phyloP scores from a whole-genome alignment of 2,329 filamentous ascomycete genomes.

The Incumbomyces delicatus region DNA sequence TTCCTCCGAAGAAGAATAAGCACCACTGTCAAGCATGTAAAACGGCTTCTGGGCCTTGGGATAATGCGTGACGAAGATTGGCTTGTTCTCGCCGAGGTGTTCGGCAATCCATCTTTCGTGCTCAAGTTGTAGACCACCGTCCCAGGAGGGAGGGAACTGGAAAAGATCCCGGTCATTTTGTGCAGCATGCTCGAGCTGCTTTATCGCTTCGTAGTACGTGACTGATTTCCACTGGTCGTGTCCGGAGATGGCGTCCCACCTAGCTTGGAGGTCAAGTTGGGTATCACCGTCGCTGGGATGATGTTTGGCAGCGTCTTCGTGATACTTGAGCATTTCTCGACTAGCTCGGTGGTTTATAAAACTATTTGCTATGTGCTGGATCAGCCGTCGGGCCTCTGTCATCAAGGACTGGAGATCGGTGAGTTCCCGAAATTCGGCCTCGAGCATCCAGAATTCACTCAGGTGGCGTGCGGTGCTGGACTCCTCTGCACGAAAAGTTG shows the following conservation, averaged over 20 bases:
- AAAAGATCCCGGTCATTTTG: constrained; percentile 46
- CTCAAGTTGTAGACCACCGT: constrained; percentile 70
- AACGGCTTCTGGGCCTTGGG: constrained; percentile 86
- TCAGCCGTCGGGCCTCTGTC: constrained; percentile 67
- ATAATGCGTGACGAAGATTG: constrained; percentile 89
- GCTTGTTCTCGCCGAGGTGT: constrained; percentile 51
- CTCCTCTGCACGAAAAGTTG: constrained; percentile 85
- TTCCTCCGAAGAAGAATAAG: background rate
- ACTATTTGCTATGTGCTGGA: constrained; percentile 36
- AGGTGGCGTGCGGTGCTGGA: constrained; percentile 90
- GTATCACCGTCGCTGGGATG: constrained; percentile 10
- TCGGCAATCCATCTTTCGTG: constrained; percentile 83
- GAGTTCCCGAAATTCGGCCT: constrained; percentile 71
- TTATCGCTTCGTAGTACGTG: constrained; percentile 70
- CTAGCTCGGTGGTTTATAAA: constrained; percentile 29
- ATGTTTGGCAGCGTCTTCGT: constrained; percentile 12
- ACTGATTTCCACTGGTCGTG: constrained; percentile 62
- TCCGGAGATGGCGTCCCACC: constrained; percentile 34
- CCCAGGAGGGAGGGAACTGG: constrained; percentile 59
- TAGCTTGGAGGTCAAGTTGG: constrained; percentile 14
- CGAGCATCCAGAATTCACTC: constrained; percentile 98
- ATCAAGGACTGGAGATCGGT: constrained; percentile 62
- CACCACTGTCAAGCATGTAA: constrained; percentile 53
- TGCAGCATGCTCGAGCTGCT: constrained; percentile 52
- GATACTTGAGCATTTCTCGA: constrained; percentile 43